Evolutionary conservation across 306 rosid species (phyloP), one percentile per base, ranked within the genome.

Genomic region (Cicer arietinum): DNA sequence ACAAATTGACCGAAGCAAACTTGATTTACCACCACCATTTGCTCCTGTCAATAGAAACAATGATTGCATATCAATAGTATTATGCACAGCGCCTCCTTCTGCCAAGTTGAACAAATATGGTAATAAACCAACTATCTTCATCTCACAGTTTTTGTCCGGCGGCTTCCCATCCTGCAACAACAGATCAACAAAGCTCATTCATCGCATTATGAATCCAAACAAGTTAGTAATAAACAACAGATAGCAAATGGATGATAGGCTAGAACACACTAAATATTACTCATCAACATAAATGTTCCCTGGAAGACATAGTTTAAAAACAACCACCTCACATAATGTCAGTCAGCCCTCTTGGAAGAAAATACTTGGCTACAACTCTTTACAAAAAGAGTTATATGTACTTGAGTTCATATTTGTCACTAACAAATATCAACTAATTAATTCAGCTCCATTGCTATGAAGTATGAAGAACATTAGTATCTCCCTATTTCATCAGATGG

Each of bases 11-110:
- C 97, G 89, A 63, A 94, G 89, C 69, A 94, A 85, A 80, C 98
- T 94, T 73, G 97, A 94, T 83, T 94, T 94, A 66, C 98, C 97
- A 65, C 98, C 98, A 39, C 98, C 98, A 87, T 94, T 94, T 42
- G 97, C 97, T 71, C 98, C 97, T 7, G 98, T 94, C 89, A 94
- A 85, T 65, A 94, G 97, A 83, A 88, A 86, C 48, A 94, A 86
- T 22, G 96, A 91, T 20, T 89, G 88, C 97, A 94, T 91, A 83
- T 89, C 95, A 57, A 94, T 91, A 14, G 85, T 85, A 80, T 94
- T 94, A 69, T 81, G 89, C 64, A 94, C 98, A 51, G 91, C 88
- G 57, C 91, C 87, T 48, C 97, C 98, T 84, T 83, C 96, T 44
- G 90, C 86, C 17, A 63, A 77, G 81, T 94, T 86, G 74, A 94